Base-by-base conservation (phyloP, 441 rosid species). In the Euphorbia corollata region DNA sequence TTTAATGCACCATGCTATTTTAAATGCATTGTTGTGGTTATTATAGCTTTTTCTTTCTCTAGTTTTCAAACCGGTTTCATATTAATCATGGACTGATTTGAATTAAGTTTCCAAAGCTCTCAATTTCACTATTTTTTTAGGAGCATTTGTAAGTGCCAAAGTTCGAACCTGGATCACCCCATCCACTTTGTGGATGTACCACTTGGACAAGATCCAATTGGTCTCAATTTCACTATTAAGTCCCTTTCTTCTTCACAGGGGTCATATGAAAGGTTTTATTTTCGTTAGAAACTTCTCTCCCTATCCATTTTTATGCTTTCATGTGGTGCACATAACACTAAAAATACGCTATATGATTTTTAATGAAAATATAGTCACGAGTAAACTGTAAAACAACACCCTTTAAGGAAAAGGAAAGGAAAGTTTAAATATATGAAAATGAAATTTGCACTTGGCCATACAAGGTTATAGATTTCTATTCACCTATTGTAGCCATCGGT, bases 401-500 rank as follows among this genome's bases (percentile, higher is more conserved):
- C 24, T 53, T 53, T 20, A 19, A 19, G 12, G 57, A 20, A 19
- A 0, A 5, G 11, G 3, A 15, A 34, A 39, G 5, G 45, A 11
- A 70, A 3, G 24, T 27, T 55, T 41, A 56, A 38, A 70, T 30
- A 30, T 18, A 9, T 30, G 55, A 27, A 27, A 27, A 27, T 27
- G 45, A 58, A 57, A 30, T 2, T 22, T 64, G 51, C 61, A 15
- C 30, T 47, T 32, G 4, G 43, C 57, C 67, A 27, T 2, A 4
- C 57, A 19, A 57, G 6, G 51, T 34, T 57, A 45, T 72, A 51
- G 11, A 19, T 51, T 36, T 34, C 54, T 64, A 38, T 65, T 57
- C 68, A 27, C 55, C 71, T 56, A 59, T 56, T 23, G 71, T 22
- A 16, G 27, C n/a, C 48, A 47, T 59, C 51, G 76, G 74, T 61